These are phyloP conservation scores for Dunaliella sp. DNA, from an alignment of 139 green algal species.

Conservation along the genomic window DNA sequence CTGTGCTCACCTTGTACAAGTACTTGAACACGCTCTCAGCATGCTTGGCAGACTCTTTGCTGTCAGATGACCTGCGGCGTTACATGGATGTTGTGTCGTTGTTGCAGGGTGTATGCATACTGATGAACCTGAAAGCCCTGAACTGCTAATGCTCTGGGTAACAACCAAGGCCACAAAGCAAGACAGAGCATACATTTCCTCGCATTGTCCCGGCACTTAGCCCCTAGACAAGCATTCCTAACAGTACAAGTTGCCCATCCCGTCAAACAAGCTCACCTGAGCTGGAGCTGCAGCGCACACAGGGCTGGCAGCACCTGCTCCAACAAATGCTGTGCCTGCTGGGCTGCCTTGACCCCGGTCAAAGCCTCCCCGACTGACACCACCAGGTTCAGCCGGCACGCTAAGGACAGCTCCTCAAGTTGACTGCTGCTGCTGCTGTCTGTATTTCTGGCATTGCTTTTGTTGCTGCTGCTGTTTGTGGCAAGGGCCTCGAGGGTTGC, in stretches of 20 bases:
- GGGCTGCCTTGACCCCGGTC: not conserved
- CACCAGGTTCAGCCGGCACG: constrained; percentile 3
- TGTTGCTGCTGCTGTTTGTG: not conserved
- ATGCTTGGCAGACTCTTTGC: constrained; percentile 5
- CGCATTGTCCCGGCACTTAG: too few relatives aligned
- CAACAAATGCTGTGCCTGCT: not conserved
- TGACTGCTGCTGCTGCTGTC: not conserved
- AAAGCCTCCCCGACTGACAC: constrained; percentile 23
- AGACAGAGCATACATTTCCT: too few relatives aligned
- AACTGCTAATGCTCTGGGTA: too few relatives aligned
- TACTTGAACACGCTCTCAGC: constrained; percentile 24
- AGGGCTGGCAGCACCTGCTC: not conserved
- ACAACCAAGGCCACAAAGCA: too few relatives aligned
- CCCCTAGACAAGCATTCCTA: too few relatives aligned
- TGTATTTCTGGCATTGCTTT: not conserved
- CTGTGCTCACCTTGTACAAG: constrained; percentile 19
- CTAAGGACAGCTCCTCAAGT: constrained; percentile 16
- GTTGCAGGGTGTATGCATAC: too few relatives aligned
- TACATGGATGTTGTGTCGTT: too few relatives aligned
- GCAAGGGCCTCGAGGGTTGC: not conserved
- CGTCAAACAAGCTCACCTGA: not conserved
- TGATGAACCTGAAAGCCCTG: too few relatives aligned
- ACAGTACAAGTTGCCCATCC: too few relatives aligned
- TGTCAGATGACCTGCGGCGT: not conserved
- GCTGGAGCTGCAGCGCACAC: not conserved